Evolutionary conservation across 2,329 filamentous ascomycete genomes (phyloP), one percentile per base, ranked within the genome.

Genomic region (Penicillium sp.): DNA sequence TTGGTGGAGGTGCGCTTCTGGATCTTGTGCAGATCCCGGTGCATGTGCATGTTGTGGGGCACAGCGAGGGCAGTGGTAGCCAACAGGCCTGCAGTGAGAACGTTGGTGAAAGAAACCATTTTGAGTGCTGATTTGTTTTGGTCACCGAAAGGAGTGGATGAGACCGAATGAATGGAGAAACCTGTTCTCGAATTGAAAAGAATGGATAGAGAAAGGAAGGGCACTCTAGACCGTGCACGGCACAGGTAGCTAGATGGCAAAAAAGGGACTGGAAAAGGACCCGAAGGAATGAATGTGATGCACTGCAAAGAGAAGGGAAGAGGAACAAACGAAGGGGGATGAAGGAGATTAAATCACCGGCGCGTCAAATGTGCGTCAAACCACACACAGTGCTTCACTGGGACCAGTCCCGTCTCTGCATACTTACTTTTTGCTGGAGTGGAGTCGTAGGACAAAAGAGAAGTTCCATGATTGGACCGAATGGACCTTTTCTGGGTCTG

Each of bases 101-200:
- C 55, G 50, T 69, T 60, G 57, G 70, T 73, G 67, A 75, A 72
- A 55, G 71, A 74, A 59, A 73, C 73, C 75, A 77, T 77, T 64
- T 65, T 73, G 62, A 21, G 42, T 49, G 42, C 42, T 45, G 47
- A n/a, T 54, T 37, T 55, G 26, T 29, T 35, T 44, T 33, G 42
- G 39, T 45, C 60, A 54, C 55, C 51, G 44, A 55, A 55, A 54
- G 48, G 51, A 56, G 27, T 56, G 57, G 42, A 54, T 60, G 59
- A 45, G 53, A 50, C 39, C 50, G 57, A 39, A 53, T 57, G 59
- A 67, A 45, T 37, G 59, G 59, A 64, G 61, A 63, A 66, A 50
- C 62, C 59, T 57, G 62, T 66, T 69, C 63, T 69, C 63, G 25
- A 55, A 26, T 39, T 25, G 45, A 62, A 59, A 67, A 26, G 67